Evolutionary conservation across 2,329 filamentous ascomycete genomes (phyloP).

Genomic region (Fonsecaea nubica): DNA sequence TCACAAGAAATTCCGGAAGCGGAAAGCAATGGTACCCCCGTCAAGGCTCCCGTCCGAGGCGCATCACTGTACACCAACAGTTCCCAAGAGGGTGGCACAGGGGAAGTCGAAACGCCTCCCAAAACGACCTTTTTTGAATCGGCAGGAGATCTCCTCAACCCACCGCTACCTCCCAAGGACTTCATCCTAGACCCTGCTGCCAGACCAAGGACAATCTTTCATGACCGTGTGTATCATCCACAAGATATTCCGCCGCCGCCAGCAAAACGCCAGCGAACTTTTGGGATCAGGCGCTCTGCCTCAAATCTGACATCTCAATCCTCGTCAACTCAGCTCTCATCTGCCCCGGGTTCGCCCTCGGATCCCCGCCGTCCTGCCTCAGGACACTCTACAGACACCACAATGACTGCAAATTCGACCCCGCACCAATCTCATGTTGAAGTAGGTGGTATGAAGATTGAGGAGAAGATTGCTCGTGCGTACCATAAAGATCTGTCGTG

Average conservation of each 20-base stretch:
- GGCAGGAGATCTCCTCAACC: slow-evolving; percentile 88
- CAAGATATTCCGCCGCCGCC: slow-evolving; percentile 87
- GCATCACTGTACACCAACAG: slow-evolving; percentile 57
- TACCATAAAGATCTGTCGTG: slow-evolving; percentile 92
- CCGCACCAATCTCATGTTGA: slow-evolving; percentile 35
- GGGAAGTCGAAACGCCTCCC: slow-evolving; percentile 72
- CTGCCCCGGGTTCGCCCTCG: slow-evolving; percentile 10
- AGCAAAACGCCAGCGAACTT: slow-evolving; percentile 50
- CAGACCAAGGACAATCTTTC: slow-evolving; percentile 89
- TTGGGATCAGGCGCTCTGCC: slow-evolving; percentile 37
- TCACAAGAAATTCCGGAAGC: slow-evolving; percentile 20
- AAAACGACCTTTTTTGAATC: slow-evolving; percentile 94
- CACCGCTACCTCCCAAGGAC: slow-evolving; percentile 78
- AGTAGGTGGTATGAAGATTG: slow-evolving; percentile 75
- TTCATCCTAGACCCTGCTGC: slow-evolving; percentile 84
- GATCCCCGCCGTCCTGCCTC: slow-evolving; percentile 15
- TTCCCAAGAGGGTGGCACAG: slow-evolving; percentile 44
- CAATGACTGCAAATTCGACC: neutral
- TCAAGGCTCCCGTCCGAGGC: slow-evolving; percentile 52
- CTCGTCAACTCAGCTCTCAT: slow-evolving; percentile 6
- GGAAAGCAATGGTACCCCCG: slow-evolving; percentile 1
- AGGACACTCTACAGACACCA: slow-evolving; percentile 1
- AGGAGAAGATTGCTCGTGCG: slow-evolving; percentile 95
- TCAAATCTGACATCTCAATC: slow-evolving; percentile 21
- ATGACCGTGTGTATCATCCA: slow-evolving; percentile 93